phyloP scores from a whole-genome alignment of 495 filamentous ascomycete genomes.

The Daldinia grandis region DNA sequence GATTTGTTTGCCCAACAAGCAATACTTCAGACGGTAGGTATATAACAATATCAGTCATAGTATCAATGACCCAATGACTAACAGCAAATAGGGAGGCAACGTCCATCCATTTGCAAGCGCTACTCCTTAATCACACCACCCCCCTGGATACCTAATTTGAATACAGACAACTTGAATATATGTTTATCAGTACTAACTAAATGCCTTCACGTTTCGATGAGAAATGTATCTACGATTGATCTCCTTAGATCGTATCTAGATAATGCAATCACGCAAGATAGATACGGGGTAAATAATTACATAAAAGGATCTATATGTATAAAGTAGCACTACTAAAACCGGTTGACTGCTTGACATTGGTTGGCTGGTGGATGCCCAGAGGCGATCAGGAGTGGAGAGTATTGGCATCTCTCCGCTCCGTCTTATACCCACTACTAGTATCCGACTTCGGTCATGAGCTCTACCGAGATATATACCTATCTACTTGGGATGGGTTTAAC shows the following conservation, averaged over 20 bases:
- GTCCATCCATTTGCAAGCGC: too few relatives aligned
- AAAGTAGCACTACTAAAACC: constrained; percentile 17
- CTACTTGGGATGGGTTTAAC: not conserved
- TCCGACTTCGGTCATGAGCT: constrained; percentile 35
- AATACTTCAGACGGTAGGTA: too few relatives aligned
- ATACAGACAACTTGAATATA: too few relatives aligned
- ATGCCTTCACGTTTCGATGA: not conserved
- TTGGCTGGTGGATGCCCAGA: constrained; percentile 1
- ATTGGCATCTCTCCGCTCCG: constrained; percentile 28
- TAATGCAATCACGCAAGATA: not conserved
- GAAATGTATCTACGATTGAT: not conserved
- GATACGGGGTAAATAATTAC: not conserved
- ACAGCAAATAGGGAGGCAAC: too few relatives aligned
- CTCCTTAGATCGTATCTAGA: not conserved
- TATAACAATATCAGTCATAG: too few relatives aligned
- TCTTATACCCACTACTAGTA: constrained; percentile 17
- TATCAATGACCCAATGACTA: too few relatives aligned
- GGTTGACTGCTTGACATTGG: constrained; percentile 2
- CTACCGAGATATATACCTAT: not conserved
- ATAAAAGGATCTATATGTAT: not conserved
- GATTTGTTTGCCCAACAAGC: too few relatives aligned
- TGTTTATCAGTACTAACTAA: too few relatives aligned
- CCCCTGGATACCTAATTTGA: too few relatives aligned
- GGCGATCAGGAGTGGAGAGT: constrained; percentile 8
- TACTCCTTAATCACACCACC: too few relatives aligned